Conservation (phyloP, 148 eudicot genomes). For the Amaranthus hypochondriacus region DNA sequence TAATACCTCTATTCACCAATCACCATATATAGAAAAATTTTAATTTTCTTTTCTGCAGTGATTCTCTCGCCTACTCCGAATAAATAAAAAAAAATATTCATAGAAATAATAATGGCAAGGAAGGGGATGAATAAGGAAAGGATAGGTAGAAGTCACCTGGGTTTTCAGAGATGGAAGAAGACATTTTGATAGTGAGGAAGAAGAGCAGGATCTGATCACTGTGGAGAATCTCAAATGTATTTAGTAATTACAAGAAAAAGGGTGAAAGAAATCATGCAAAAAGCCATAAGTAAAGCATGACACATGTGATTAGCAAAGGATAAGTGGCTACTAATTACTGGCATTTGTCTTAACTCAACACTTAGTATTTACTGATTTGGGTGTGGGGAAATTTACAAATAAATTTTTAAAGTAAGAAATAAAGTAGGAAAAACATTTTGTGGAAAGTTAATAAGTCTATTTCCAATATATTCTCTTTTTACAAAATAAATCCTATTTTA, state of each 20-base stretch:
- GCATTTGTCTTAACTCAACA: background rate
- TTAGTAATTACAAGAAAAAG: background rate
- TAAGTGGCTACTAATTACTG: slow-evolving; percentile 10
- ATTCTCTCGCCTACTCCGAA: too few species aligned
- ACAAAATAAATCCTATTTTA: too few species aligned
- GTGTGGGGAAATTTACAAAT: background rate
- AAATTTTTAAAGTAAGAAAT: too few species aligned
- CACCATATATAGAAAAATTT: too few species aligned
- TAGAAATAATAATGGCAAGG: too few species aligned
- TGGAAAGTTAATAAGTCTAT: too few species aligned
- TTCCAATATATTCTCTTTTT: too few species aligned
- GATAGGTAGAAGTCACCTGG: background rate
- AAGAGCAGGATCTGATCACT: background rate
- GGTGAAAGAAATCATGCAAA: slow-evolving; percentile 11
- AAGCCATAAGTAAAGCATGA: slow-evolving; percentile 17
- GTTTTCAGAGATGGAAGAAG: background rate
- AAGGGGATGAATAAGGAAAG: too few species aligned
- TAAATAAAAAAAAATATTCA: too few species aligned
- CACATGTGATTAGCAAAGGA: slow-evolving; percentile 23
- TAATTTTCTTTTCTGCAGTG: too few species aligned
- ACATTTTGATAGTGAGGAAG: background rate
- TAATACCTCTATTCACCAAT: too few species aligned
- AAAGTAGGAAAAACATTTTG: background rate
- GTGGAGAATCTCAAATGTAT: background rate
- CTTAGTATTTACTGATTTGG: background rate